Evolutionary conservation across 1,284 basidiomycete genomes (phyloP), one percentile per base, ranked within the genome.

Genomic region (Ceratobasidium sp.): DNA sequence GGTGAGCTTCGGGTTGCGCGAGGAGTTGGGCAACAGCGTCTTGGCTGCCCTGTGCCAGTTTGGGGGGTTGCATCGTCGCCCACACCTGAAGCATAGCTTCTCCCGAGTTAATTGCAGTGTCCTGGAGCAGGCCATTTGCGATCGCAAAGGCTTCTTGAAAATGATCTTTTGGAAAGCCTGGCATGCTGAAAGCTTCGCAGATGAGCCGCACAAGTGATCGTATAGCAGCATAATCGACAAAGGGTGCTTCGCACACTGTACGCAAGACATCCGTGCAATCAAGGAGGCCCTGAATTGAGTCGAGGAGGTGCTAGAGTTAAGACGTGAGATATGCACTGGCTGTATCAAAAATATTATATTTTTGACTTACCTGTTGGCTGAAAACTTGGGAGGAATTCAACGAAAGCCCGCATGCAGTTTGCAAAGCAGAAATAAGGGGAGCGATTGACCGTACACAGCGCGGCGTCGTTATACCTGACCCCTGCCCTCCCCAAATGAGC

Each of bases 141-240:
- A 62, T 57, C 15, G 11, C 43, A 11, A 22, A 52, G 56, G 37
- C 51, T n/a, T 73, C 54, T 44, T 29, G 40, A 67, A 57, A 62
- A 25, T 46, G 32, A 49, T 61, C 19, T 19, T 19, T 11, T n/a
- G 65, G 43, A 44, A 56, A 44, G 22, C 44, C 37, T 15, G 59
- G 46, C 43, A 4, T 25, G 37, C 40, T 51, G 32, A 79, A 61
- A 52, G 74, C 29, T 19, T 76, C 64, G 59, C 43, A 15, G 52
- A 79, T 46, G 64, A 78, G 66, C 43, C 34, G 66, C 15, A 83
- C 83, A 5, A 88, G 81, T 25, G 86, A 82, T 76, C 84, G 84
- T 11, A 85, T 81, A 0, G 86, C 82, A 9, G 86, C 86, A 78
- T 85, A 86, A 78, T 80, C 79, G 15, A 79, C 75, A 51, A 77